phyloP scores from a whole-genome alignment of 345 rosid species.

The Populus tremula region DNA sequence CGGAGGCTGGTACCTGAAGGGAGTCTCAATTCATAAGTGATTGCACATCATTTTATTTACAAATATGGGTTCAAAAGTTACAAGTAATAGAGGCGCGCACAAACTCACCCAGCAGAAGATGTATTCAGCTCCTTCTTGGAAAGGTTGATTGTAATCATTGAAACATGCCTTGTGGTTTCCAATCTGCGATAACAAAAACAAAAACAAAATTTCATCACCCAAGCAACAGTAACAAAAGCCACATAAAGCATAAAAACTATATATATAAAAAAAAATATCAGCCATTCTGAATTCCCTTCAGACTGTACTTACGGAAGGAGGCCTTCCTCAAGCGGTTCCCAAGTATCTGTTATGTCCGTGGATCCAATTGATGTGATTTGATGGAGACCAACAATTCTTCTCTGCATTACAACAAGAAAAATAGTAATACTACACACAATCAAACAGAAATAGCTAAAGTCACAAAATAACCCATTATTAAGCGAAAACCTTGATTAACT shows the following conservation, averaged over 20 bases:
- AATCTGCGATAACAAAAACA: conserved; percentile 38
- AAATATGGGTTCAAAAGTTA: background rate
- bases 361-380: conserved; percentile 88
- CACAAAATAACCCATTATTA: background rate
- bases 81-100: background rate
- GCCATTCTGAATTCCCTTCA: background rate
- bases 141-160: conserved; percentile 86
- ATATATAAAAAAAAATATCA: background rate
- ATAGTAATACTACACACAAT: background rate
- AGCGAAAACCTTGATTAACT: conserved; percentile 67
- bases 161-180: conserved; percentile 98
- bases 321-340: conserved; percentile 98
- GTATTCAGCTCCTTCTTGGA: conserved; percentile 69
- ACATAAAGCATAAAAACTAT: background rate
- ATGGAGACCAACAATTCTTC: conserved; percentile 91
- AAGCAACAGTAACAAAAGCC: background rate
- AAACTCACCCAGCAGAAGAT: conserved; percentile 75
- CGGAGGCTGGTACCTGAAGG: conserved; percentile 33
- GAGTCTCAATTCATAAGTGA: background rate
- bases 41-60: no score
- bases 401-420: conserved; percentile 42
- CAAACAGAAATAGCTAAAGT: background rate
- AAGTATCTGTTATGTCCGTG: conserved; percentile 80
- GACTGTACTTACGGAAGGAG: conserved; percentile 69
- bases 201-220: background rate